Conservation (phyloP, 441 rosid species). For the Pelargonium myrrhifolium region DNA sequence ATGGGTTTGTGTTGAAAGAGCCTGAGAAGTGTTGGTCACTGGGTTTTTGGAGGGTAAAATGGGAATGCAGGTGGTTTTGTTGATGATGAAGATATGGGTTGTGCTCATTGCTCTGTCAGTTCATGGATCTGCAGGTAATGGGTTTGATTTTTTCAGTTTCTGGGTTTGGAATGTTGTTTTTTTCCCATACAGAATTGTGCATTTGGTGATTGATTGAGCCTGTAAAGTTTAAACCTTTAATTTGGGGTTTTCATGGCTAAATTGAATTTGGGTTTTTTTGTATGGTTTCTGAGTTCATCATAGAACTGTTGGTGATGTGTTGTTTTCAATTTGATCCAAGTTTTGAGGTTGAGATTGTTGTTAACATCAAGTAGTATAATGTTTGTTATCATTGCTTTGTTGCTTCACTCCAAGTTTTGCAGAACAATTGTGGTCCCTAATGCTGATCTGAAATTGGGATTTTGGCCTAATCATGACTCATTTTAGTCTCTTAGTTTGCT, state of each 20-base stretch:
- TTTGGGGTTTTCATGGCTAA: neutral
- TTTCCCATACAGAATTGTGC: constrained; percentile 12
- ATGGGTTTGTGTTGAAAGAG: neutral
- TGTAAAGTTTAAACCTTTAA: no score
- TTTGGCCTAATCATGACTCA: no score
- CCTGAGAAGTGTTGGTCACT: neutral
- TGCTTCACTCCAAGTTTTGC: neutral
- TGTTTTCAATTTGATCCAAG: neutral
- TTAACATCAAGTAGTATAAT: neutral
- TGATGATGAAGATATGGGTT: constrained; percentile 25
- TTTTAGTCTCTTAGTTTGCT: no score
- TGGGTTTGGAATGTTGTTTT: neutral
- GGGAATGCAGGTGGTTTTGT: constrained; percentile 29
- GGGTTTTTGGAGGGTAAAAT: constrained; percentile 21
- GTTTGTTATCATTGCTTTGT: neutral
- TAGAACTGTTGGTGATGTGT: neutral
- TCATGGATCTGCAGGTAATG: constrained; percentile 56
- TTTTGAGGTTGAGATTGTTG: neutral
- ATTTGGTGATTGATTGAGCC: constrained; percentile 15
- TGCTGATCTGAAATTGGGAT: no score
- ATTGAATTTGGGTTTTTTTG: neutral
- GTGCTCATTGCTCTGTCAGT: constrained; percentile 21
- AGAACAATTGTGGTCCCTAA: neutral
- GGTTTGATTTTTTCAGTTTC: constrained; percentile 13
- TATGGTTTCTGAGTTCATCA: neutral